These are phyloP conservation scores for Quercus ilex DNA, from an alignment of 306 rosid species.

Conservation along the genomic window DNA sequence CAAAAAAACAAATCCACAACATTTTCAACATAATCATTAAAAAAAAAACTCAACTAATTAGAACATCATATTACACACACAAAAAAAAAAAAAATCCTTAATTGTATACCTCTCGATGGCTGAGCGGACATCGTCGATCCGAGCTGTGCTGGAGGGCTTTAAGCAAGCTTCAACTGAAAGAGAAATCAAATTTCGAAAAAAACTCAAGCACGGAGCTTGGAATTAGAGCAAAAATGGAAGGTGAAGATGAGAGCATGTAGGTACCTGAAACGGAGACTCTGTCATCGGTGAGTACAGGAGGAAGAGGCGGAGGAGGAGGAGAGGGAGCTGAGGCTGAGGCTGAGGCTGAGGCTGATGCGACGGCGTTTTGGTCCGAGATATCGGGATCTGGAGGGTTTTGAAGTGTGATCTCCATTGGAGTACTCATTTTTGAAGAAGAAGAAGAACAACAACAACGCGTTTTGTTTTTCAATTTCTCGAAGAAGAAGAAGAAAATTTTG, in stretches of 20 bases:
- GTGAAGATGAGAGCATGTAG: background rate
- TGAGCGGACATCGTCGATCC: slow-evolving; percentile 55
- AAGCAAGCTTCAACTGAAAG: slow-evolving; percentile 74
- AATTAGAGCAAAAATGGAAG: background rate
- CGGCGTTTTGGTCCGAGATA: slow-evolving; percentile 36
- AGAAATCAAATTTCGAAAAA: slow-evolving; percentile 8
- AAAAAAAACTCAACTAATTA: background rate
- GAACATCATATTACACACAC: background rate
- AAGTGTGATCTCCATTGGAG: slow-evolving; percentile 65
- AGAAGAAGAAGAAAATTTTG: background rate
- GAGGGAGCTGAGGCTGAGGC: slow-evolving; percentile 12
- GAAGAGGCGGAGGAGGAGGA: slow-evolving; percentile 32
- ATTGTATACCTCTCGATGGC: slow-evolving; percentile 63
- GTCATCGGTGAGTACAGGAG: slow-evolving; percentile 38
- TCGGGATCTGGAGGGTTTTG: slow-evolving; percentile 38
- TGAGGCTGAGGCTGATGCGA: slow-evolving; percentile 19
- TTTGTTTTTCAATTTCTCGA: background rate
- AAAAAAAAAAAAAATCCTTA: background rate
- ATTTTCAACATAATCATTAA: background rate
- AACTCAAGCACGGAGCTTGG: background rate
- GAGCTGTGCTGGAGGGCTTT: slow-evolving; percentile 82
- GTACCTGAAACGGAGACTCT: slow-evolving; percentile 75
- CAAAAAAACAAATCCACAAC: slow-evolving; percentile 7
- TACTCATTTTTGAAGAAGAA: slow-evolving; percentile 37
- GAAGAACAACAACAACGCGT: too few relatives aligned